phyloP scores from a whole-genome alignment of 306 rosid genomes.

The Cotoneaster glaucophyllus region DNA sequence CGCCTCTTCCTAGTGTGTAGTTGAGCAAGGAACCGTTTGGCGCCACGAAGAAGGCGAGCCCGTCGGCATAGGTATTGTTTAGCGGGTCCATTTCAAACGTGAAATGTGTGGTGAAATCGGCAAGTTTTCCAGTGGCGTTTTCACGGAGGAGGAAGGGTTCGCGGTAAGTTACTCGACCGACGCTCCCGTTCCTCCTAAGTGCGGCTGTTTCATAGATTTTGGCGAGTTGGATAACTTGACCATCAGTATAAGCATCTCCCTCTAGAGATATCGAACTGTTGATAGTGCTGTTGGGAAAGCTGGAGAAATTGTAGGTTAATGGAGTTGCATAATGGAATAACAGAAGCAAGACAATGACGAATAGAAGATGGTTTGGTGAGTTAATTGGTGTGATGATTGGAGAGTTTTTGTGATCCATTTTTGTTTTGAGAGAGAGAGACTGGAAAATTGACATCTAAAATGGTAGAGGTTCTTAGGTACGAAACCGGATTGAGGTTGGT shows the following conservation, averaged over 20 bases:
- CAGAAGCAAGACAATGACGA: neutral
- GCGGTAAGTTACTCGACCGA: neutral
- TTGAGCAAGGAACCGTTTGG: neutral
- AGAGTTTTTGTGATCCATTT: neutral
- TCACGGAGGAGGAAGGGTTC: neutral
- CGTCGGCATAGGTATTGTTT: neutral
- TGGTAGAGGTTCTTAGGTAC: too few relatives aligned
- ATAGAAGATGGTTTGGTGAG: neutral
- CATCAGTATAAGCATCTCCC: neutral
- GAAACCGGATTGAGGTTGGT: too few relatives aligned
- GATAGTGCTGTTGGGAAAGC: neutral
- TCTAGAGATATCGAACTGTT: neutral
- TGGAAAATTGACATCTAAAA: too few relatives aligned
- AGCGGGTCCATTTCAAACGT: neutral
- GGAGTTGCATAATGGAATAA: neutral
- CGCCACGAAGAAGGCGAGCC: neutral
- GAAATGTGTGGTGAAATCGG: neutral
- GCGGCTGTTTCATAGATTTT: neutral
- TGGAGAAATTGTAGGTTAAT: neutral
- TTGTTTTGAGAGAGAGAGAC: neutral
- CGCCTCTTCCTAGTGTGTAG: neutral
- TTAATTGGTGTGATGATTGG: neutral
- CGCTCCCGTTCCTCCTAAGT: neutral
- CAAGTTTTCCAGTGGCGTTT: neutral
- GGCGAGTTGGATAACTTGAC: neutral